These are phyloP conservation scores for Henckelia pumila DNA, from an alignment of 257 asterid species.

Conservation along the genomic window DNA sequence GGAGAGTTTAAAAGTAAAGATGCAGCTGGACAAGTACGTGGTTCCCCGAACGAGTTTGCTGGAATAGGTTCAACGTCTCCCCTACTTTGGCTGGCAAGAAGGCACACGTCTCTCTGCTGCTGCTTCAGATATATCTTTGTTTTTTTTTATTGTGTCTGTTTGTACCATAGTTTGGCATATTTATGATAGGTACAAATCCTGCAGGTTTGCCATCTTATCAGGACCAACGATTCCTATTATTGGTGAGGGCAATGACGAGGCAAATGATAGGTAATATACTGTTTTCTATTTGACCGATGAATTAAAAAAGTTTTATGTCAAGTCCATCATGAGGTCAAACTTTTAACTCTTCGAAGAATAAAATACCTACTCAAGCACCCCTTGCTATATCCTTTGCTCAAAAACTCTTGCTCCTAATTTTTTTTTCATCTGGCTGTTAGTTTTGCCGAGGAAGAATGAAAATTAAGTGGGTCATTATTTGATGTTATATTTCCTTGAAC, in stretches of 20 bases:
- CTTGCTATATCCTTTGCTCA: no score
- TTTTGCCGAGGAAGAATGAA: no score
- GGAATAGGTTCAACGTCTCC: slow-evolving; percentile 97
- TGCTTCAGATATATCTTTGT: slow-evolving; percentile 15
- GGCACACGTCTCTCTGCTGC: slow-evolving; percentile 43
- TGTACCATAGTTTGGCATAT: slow-evolving; percentile 11
- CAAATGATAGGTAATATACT: slow-evolving; percentile 80
- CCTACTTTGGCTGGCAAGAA: slow-evolving; percentile 92
- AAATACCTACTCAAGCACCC: neutral
- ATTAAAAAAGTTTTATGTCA: neutral
- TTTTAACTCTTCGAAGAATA: neutral
- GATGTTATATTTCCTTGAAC: no score
- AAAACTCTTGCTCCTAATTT: no score
- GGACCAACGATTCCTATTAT: slow-evolving; percentile 98
- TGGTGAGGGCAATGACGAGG: slow-evolving; percentile 98
- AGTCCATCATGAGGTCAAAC: neutral
- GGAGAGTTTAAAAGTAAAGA: slow-evolving; percentile 99
- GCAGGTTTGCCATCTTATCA: slow-evolving; percentile 85
- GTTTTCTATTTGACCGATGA: slow-evolving; percentile 6
- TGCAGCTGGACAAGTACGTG: slow-evolving; percentile 98
- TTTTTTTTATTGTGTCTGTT: slow-evolving; percentile 18
- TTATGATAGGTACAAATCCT: slow-evolving; percentile 23
- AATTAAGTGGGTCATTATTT: no score
- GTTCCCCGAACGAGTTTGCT: slow-evolving; percentile 96
- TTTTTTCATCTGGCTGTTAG: no score